Base-by-base conservation (phyloP, 352 stramenopile species). In the Pythium phragmitis region DNA sequence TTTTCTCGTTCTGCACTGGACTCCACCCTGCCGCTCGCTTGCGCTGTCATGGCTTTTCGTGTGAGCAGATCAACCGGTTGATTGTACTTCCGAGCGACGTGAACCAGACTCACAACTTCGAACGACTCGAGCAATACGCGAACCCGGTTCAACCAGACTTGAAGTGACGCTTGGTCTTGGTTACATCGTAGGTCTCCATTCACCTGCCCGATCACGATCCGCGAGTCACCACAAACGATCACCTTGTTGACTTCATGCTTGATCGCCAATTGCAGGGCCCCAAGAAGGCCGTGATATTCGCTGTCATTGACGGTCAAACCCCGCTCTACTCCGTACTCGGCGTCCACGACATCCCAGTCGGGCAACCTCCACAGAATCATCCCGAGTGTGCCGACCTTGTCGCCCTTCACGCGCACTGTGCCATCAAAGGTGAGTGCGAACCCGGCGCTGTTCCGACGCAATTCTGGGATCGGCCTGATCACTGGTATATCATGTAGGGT, bases 371-470 rank as follows among this genome's bases (percentile, higher is more conserved):
- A 54, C 6, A 37, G 47, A 37, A 54, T 36, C 47, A 3, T 36
- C 2, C 47, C 47, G 19, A 6, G 8, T 5, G 45, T 23, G 2
- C 45, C 45, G 5, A 50, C 28, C 33, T 28, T 33, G 9, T 16
- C 39, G 19, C 21, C 57, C 57, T 12, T 54, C 3, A n/a, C 17
- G 58, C 56, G 47, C 46, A 65, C 39, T 12, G 45, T 7, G 2
- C 45, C 60, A 43, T 61, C 60, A 36, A 67, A 67, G 19, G 60
- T 67, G 1, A 54, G 28, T 2, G 39, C 34, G 39, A 37, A 57
- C 2, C 60, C 60, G 0, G 2, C 7, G 16, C 30, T 28, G n/a
- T 58, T 21, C 17, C 51, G 37, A 33, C 34, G 16, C 11, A 69
- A 33, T 8, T 63, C 46, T 39, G 55, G 55, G 7, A 65, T 28